Percentiles rank a stretch among this genome's conserved stretches.
phyloP scores from a whole-genome alignment of 495 filamentous ascomycete genomes.

The Penicillium bovifimosum region DNA sequence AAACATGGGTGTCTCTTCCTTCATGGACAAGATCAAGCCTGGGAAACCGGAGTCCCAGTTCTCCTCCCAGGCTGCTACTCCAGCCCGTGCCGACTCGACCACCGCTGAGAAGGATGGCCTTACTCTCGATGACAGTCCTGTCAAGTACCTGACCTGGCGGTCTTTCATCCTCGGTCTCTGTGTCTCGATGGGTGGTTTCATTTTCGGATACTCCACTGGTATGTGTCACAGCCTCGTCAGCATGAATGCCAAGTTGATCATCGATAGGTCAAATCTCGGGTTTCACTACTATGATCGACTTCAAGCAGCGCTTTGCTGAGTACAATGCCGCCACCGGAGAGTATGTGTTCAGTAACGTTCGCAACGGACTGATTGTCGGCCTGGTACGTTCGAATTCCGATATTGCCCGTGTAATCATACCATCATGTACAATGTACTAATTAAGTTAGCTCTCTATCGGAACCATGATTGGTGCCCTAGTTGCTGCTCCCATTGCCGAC shows the following conservation, averaged over 20 bases:
- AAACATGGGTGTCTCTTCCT: constrained; percentile 34
- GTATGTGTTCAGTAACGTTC: constrained; percentile 50
- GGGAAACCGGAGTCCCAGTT: constrained; percentile 22
- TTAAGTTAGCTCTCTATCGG: constrained; percentile 52
- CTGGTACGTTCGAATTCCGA: constrained; percentile 31
- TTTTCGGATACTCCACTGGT: constrained; percentile 71
- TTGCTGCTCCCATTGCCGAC: constrained; percentile 53
- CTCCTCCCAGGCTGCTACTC: constrained; percentile 35
- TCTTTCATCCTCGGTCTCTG: constrained; percentile 48
- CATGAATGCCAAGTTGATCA: background rate
- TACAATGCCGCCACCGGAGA: constrained; percentile 24
- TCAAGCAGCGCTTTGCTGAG: constrained; percentile 43
- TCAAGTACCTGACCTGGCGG: constrained; percentile 44
- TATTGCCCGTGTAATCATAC: background rate
- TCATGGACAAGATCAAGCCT: constrained; percentile 33
- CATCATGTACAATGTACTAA: background rate
- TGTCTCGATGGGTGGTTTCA: constrained; percentile 67
- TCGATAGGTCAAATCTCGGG: constrained; percentile 49
- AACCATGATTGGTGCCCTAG: constrained; percentile 62
- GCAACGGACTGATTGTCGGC: constrained; percentile 53
- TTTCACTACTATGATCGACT: constrained; percentile 58
- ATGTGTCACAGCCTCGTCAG: constrained; percentile 14
- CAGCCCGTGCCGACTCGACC: constrained; percentile 34
- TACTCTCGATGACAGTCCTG: constrained; percentile 42
- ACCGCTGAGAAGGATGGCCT: constrained; percentile 35